phyloP scores from a whole-genome alignment of 1,284 basidiomycete species.

The Ceratobasidium sp. region DNA sequence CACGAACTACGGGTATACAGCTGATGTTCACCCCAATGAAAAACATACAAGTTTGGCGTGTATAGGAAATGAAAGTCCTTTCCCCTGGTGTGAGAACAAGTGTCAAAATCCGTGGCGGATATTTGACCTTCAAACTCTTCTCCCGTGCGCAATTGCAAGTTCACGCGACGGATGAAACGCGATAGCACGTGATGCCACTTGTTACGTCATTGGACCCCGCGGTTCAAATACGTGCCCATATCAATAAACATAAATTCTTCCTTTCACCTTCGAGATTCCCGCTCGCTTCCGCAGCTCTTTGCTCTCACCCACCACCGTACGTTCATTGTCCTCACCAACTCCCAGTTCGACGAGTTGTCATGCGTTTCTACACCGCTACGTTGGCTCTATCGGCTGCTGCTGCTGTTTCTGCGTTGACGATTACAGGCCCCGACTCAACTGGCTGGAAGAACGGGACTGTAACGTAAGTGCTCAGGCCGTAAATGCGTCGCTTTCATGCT shows the following conservation, averaged over 20 bases:
- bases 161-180: neutral
- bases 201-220: neutral
- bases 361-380: neutral
- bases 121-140: no score
- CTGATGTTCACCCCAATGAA: no score
- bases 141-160: no score
- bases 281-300: neutral
- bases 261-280: neutral
- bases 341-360: neutral
- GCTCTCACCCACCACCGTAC: conserved; percentile 1
- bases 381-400: conserved; percentile 1
- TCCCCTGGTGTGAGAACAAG: no score
- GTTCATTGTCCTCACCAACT: neutral
- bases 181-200: neutral
- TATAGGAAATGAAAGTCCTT: no score
- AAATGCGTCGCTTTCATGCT: neutral
- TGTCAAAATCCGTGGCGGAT: no score
- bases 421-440: conserved; percentile 14
- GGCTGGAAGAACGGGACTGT: conserved; percentile 36
- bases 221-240: conserved; percentile 1
- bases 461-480: conserved; percentile 1
- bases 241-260: conserved; percentile 10
- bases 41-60: no score
- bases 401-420: conserved; percentile 13
- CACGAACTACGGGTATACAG: no score